Evolutionary conservation across 495 filamentous ascomycete species (phyloP).

Genomic region (Trichodelitschia bisporula): DNA sequence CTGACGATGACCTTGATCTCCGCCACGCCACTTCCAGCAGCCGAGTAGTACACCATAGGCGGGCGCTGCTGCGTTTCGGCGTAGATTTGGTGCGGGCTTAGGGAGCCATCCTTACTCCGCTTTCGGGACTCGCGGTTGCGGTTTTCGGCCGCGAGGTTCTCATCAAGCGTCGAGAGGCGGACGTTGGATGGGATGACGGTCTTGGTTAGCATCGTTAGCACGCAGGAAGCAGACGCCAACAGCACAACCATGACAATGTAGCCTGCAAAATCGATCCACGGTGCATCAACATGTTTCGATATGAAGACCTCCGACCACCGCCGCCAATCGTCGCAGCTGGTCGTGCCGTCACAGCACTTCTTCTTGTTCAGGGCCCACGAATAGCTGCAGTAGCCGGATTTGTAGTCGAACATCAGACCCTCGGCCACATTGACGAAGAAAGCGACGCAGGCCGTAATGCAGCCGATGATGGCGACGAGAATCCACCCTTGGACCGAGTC

Average conservation of each 20-base stretch:
- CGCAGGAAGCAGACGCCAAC: constrained; percentile 52
- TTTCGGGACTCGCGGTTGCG: constrained; percentile 14
- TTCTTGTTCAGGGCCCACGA: constrained; percentile 50
- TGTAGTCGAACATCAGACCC: constrained; percentile 63
- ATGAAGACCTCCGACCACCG: constrained; percentile 49
- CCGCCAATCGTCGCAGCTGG: constrained; percentile 41
- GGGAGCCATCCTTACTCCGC: constrained; percentile 15
- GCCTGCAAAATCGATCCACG: constrained; percentile 47
- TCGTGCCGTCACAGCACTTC: constrained; percentile 43
- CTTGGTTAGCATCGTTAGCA: constrained; percentile 65
- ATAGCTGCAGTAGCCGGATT: constrained; percentile 62
- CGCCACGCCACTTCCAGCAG: constrained; percentile 86
- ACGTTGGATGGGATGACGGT: constrained; percentile 79
- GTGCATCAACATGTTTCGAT: constrained; percentile 24
- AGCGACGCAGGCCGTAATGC: constrained; percentile 61
- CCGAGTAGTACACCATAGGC: constrained; percentile 84
- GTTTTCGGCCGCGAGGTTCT: constrained; percentile 31
- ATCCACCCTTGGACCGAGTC: constrained; percentile 92
- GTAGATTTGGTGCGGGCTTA: constrained; percentile 13
- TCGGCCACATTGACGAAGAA: constrained; percentile 81
- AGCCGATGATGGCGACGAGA: constrained; percentile 72
- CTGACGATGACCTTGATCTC: constrained; percentile 96
- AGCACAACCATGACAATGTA: constrained; percentile 45
- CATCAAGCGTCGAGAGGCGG: constrained; percentile 66
- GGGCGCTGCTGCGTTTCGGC: constrained; percentile 18